phyloP scores from a whole-genome alignment of 129 eudicot species.

The Helichrysum umbraculigerum region DNA sequence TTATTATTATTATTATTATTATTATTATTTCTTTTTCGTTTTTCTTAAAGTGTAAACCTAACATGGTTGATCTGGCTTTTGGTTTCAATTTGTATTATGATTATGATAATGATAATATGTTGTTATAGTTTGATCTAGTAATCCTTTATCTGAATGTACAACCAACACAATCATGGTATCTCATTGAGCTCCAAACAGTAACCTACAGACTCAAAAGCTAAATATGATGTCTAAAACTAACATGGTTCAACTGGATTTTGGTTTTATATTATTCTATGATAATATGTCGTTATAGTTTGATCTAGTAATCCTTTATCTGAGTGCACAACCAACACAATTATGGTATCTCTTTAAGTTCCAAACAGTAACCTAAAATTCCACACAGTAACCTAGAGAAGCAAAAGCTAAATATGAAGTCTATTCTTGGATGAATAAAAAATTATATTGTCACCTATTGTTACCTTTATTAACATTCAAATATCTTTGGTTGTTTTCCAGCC shows the following conservation, averaged over 20 bases:
- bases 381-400: constrained; percentile 14
- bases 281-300: constrained; percentile 10
- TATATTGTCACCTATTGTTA: constrained; percentile 5
- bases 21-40: too few relatives aligned
- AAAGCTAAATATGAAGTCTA: not conserved
- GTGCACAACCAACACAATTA: constrained; percentile 11
- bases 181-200: not conserved
- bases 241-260: constrained; percentile 12
- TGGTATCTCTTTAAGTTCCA: not conserved
- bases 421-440: not conserved
- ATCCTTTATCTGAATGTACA: constrained; percentile 6
- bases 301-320: not conserved
- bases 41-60: not conserved
- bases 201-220: constrained; percentile 15
- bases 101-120: not conserved
- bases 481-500: constrained; percentile 38
- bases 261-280: constrained; percentile 6
- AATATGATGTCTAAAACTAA: not conserved
- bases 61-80: constrained; percentile 8
- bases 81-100: constrained; percentile 4
- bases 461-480: not conserved
- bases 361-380: constrained; percentile 7
- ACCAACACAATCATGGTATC: not conserved
- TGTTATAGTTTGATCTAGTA: constrained; percentile 15
- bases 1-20: too few relatives aligned